phyloP scores from a whole-genome alignment of 768 basidiomycete species.

The Psilocybe tampanensis region DNA sequence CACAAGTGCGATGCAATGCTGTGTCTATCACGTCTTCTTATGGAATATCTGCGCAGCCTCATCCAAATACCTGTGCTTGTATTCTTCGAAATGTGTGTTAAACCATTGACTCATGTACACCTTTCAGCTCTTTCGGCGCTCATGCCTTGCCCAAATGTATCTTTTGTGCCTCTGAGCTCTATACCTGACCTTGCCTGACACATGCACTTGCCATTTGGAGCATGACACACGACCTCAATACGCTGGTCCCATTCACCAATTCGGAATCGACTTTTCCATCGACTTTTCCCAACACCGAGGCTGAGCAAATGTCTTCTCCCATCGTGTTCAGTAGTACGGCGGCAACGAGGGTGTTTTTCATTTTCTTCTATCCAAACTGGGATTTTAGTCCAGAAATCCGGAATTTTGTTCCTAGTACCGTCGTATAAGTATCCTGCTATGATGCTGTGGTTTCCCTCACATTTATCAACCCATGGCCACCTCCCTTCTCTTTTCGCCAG shows the following conservation, averaged over 20 bases:
- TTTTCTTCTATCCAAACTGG: slow-evolving; percentile 21
- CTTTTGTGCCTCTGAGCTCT: slow-evolving; percentile 2
- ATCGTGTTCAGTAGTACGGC: slow-evolving; percentile 16
- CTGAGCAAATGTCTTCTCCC: slow-evolving; percentile 25
- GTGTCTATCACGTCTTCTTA: slow-evolving; percentile 8
- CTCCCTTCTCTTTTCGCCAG: slow-evolving; percentile 24
- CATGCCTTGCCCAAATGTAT: slow-evolving; percentile 7
- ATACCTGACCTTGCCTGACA: too few relatives aligned
- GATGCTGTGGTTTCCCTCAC: slow-evolving; percentile 16
- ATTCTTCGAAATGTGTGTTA: slow-evolving; percentile 19
- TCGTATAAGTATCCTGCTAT: slow-evolving; percentile 26
- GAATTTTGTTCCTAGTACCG: slow-evolving; percentile 25
- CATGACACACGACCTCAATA: slow-evolving; percentile 20
- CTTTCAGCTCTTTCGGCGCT: slow-evolving; percentile 14
- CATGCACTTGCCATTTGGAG: slow-evolving; percentile 12
- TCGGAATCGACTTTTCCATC: slow-evolving; percentile 23
- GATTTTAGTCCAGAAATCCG: slow-evolving; percentile 15
- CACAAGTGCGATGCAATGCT: slow-evolving; percentile 11
- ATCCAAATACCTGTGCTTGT: slow-evolving; percentile 11
- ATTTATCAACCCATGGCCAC: slow-evolving; percentile 15
- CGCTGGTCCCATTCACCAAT: slow-evolving; percentile 20
- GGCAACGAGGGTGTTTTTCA: slow-evolving; percentile 22
- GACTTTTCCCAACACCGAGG: slow-evolving; percentile 26
- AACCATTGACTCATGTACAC: slow-evolving; percentile 14
- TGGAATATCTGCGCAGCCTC: slow-evolving; percentile 19